These are phyloP conservation scores for Beauveria australis DNA, from an alignment of 2,329 filamentous ascomycete genomes.

Conservation along the genomic window DNA sequence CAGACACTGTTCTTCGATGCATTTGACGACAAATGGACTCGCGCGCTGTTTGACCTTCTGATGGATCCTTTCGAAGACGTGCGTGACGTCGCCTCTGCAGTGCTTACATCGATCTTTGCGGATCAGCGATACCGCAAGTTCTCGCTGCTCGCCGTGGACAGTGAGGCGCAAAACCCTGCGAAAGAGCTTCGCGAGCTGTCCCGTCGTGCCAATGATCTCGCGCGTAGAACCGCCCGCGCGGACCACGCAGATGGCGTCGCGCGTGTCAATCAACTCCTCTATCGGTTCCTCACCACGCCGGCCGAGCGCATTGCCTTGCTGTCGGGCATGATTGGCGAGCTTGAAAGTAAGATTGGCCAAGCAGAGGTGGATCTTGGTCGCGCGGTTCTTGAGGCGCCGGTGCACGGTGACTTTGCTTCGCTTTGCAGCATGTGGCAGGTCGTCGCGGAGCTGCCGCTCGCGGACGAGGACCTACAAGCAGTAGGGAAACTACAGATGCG, in stretches of 20 bases:
- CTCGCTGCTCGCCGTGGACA: background rate
- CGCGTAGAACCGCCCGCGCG: conserved; percentile 67
- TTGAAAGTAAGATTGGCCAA: conserved; percentile 57
- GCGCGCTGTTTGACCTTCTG: conserved; percentile 67
- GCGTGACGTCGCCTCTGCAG: conserved; percentile 46
- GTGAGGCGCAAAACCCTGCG: conserved; percentile 8
- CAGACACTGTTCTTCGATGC: conserved; percentile 32
- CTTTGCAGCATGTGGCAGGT: conserved; percentile 51
- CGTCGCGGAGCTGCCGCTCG: conserved; percentile 33
- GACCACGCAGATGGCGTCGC: conserved; percentile 91
- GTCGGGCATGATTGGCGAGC: conserved; percentile 45
- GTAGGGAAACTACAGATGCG: conserved; percentile 40
- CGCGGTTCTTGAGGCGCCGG: conserved; percentile 57
- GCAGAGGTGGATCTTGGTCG: conserved; percentile 57
- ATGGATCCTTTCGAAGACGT: conserved; percentile 93
- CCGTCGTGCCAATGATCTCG: conserved; percentile 45
- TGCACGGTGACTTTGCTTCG: conserved; percentile 64
- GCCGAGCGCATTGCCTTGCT: conserved; percentile 43
- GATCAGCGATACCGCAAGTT: conserved; percentile 23
- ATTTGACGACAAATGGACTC: conserved; percentile 43
- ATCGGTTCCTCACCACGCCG: conserved; percentile 42
- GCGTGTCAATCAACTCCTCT: conserved; percentile 63
- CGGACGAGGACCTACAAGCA: conserved; percentile 25
- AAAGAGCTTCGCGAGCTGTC: conserved; percentile 39
- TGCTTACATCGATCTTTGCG: conserved; percentile 42